Evolutionary conservation across 306 rosid genomes (phyloP), one percentile per base, ranked within the genome.

Genomic region (Vicia villosa): DNA sequence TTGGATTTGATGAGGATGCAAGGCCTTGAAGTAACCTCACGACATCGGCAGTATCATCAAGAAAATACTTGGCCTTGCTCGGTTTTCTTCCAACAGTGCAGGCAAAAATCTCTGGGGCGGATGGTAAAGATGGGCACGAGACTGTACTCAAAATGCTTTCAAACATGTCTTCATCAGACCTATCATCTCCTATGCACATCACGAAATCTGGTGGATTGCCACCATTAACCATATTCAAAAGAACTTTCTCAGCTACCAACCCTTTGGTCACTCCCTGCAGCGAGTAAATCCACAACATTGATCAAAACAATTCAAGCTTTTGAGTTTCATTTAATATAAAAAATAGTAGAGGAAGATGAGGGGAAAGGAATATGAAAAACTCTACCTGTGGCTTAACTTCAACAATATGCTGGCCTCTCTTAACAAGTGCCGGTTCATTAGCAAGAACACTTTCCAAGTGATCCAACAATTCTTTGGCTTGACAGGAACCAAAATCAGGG

Each of bases 91-190:
- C 96, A 34, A 90, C 95, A 0, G 96, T 88, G 77, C 96, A 90
- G 62, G 96, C 94, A 66, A 86, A 90, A 63, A 87, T 82, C 64
- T 87, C 91, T 0, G 94, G 86, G 49, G 85, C 74, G 0, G 81
- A 77, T 66, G 86, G 85, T 79, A 85, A 59, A 5, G 82, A 79
- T 32, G 84, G 87, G 78, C 82, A 43, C 1, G 85, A 72, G 10
- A 83, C 85, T 1, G 88, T 74, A 55, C 87, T 86, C 69, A 77
- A 64, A 74, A 92, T 83, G 81, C 87, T 84, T 77, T 87, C 90
- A 75, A 92, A 92, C 97, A 92, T 92, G 82, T 92, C 90, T 69
- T 92, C 98, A 14, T 92, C 96, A 0, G 96, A 89, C 73, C 85
- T 79, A 79, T 92, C 95, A 61, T 92, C 98, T 50, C 98, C 96